Conservation (phyloP, 2,329 filamentous ascomycete species). For the Pseudocercospora eumusae region DNA sequence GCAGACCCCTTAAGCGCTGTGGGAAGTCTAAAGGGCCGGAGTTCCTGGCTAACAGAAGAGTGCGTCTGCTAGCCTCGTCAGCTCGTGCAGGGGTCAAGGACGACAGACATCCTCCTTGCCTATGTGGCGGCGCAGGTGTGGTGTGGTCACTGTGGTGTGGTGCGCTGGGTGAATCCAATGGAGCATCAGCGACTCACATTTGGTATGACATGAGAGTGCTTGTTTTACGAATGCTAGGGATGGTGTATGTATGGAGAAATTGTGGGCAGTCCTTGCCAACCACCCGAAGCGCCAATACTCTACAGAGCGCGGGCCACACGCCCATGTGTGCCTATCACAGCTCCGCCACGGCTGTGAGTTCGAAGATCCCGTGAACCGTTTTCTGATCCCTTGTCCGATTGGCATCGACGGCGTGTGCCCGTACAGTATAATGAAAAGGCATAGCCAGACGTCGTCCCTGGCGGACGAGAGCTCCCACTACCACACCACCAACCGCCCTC, state of each 20-base stretch:
- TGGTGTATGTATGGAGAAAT: background rate
- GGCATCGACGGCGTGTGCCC: slow-evolving; percentile 11
- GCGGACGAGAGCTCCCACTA: slow-evolving; percentile 12
- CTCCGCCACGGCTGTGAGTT: slow-evolving; percentile 3
- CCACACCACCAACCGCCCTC: background rate
- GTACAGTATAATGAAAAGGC: slow-evolving; percentile 1
- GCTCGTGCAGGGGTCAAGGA: background rate
- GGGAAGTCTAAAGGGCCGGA: background rate
- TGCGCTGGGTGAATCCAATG: background rate
- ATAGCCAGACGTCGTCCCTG: slow-evolving; percentile 8
- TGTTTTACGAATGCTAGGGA: background rate
- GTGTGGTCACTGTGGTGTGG: too few relatives aligned
- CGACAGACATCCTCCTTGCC: background rate
- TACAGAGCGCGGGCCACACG: too few relatives aligned
- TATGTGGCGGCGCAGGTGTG: too few relatives aligned
- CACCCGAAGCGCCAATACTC: too few relatives aligned
- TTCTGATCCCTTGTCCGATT: slow-evolving; percentile 17
- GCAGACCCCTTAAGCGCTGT: background rate
- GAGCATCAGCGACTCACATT: background rate
- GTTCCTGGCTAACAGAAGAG: slow-evolving; percentile 3
- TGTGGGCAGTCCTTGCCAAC: background rate
- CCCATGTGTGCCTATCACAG: slow-evolving; percentile 18
- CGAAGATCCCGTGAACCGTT: slow-evolving; percentile 13
- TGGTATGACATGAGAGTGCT: too few relatives aligned
- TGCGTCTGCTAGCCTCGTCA: background rate